These are phyloP conservation scores for Davidsoniella virescens DNA, from an alignment of 2,329 filamentous ascomycete species.

Conservation along the genomic window DNA sequence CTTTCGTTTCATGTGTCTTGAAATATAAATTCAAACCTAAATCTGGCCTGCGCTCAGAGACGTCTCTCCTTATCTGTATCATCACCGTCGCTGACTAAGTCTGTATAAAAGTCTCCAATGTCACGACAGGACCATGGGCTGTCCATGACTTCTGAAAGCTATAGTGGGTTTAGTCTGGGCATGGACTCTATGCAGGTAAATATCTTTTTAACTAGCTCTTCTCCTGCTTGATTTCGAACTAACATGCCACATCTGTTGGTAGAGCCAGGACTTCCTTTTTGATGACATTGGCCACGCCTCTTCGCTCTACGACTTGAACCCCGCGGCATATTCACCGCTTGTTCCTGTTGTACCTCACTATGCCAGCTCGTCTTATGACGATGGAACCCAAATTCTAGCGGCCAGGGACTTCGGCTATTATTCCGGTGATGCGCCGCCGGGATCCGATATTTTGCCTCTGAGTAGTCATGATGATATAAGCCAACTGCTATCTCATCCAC, in stretches of 20 bases:
- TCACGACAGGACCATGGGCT: background rate
- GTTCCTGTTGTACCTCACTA: too few species aligned
- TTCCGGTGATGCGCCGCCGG: background rate
- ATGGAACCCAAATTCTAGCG: too few species aligned
- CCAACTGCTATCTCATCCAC: background rate
- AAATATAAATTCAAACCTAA: background rate
- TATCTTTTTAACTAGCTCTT: background rate
- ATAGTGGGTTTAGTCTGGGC: background rate
- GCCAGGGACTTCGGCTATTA: too few species aligned
- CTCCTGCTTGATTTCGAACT: background rate
- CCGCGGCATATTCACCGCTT: too few species aligned
- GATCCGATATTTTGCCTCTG: background rate
- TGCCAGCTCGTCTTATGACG: too few species aligned
- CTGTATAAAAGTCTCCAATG: constrained; percentile 1
- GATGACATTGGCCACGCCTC: too few species aligned
- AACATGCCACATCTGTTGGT: background rate
- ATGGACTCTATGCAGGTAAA: constrained; percentile 1
- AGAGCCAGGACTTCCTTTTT: background rate
- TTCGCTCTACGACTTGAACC: too few species aligned
- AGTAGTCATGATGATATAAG: background rate
- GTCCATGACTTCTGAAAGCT: background rate
- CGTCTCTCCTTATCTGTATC: background rate
- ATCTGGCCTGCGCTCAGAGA: background rate
- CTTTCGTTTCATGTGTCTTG: too few species aligned
- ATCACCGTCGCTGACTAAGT: too few species aligned